Conservation (phyloP, 2,329 filamentous ascomycete genomes). For the Colletotrichum sp. region DNA sequence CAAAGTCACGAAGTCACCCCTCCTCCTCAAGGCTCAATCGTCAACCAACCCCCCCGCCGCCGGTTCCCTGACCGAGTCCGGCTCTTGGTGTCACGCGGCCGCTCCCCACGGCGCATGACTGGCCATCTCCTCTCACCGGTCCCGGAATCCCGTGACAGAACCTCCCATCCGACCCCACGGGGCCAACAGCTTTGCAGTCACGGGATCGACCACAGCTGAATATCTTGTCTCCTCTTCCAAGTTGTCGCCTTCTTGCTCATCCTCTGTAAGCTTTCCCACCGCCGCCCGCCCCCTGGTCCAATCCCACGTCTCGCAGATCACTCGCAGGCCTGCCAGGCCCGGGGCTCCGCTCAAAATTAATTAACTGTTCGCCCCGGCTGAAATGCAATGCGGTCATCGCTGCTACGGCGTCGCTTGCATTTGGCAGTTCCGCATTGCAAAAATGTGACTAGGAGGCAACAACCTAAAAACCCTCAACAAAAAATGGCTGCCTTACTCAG, state of each 20-base stretch:
- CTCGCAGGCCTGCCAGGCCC: background rate
- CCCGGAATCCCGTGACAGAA: slow-evolving; percentile 4
- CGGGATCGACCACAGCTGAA: background rate
- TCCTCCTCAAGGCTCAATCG: background rate
- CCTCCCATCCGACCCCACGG: slow-evolving; percentile 7
- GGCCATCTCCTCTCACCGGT: slow-evolving; percentile 17
- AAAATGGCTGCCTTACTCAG: background rate
- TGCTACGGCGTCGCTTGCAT: background rate
- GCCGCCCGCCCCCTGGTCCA: background rate
- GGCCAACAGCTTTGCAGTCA: background rate
- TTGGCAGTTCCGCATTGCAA: background rate
- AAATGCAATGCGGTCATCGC: background rate
- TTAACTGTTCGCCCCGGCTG: background rate
- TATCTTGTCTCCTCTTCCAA: background rate
- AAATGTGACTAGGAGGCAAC: background rate
- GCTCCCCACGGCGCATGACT: slow-evolving; percentile 17
- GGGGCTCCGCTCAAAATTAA: background rate
- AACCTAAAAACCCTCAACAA: background rate
- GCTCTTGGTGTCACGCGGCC: slow-evolving; percentile 18
- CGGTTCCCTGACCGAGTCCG: slow-evolving; percentile 15
- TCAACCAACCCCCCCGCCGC: background rate
- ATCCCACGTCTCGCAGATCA: background rate
- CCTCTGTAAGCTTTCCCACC: background rate
- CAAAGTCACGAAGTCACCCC: background rate
- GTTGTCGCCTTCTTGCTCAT: background rate